A percentile compares a stretch with the other conserved stretches of the same genome.
Conservation (phyloP, 176 grass and related monocot species). For the Musa troglodytarum region DNA sequence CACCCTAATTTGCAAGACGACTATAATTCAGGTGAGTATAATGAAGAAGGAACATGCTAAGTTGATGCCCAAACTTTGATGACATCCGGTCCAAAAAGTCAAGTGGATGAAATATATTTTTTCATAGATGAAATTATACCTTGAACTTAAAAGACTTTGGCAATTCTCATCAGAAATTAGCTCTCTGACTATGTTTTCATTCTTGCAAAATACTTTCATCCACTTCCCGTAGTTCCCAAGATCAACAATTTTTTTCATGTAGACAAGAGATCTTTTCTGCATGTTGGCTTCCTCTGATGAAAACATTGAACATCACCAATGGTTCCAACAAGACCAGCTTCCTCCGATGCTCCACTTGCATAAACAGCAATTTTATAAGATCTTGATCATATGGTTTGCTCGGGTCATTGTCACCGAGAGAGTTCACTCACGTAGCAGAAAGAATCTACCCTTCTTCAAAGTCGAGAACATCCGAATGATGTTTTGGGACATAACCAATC, state of each 20-base stretch:
- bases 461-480: constrained; percentile 21
- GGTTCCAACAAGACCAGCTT: neutral
- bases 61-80: neutral
- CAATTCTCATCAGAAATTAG: neutral
- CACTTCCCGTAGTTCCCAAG: neutral
- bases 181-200: neutral
- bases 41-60: neutral
- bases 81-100: neutral
- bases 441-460: constrained; percentile 31
- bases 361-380: neutral
- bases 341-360: neutral
- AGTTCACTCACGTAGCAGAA: neutral
- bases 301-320: neutral
- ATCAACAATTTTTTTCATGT: too few relatives aligned
- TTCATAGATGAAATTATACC: neutral
- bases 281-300: neutral
- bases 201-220: neutral
- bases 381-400: neutral
- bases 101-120: too few relatives aligned
- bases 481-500: constrained; percentile 26
- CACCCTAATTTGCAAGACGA: neutral
- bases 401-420: neutral
- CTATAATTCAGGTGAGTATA: neutral
- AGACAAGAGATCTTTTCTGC: neutral
- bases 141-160: neutral